phyloP scores from a whole-genome alignment of 768 basidiomycete genomes.

The Boletales sp. region DNA sequence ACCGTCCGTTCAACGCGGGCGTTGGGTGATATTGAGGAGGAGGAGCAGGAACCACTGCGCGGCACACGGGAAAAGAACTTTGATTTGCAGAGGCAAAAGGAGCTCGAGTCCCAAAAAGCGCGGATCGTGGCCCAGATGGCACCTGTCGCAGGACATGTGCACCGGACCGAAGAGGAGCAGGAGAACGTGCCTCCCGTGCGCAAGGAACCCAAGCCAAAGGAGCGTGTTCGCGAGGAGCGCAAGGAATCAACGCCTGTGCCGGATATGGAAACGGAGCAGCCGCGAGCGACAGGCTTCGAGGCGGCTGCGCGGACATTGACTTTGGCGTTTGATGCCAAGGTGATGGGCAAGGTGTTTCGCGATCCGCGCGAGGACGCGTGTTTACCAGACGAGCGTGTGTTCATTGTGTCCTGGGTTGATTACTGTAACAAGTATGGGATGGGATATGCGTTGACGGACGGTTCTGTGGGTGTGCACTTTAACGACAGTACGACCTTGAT shows the following conservation, averaged over 20 bases:
- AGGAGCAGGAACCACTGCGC: constrained; percentile 38
- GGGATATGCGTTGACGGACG: constrained; percentile 96
- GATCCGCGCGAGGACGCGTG: constrained; percentile 55
- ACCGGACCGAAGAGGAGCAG: constrained; percentile 32
- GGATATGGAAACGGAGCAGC: constrained; percentile 22
- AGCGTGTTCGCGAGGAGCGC: constrained; percentile 23
- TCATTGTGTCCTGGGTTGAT: constrained; percentile 98
- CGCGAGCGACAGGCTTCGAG: constrained; percentile 60
- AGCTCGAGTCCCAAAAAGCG: constrained; percentile 88
- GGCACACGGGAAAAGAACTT: constrained; percentile 38
- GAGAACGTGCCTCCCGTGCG: constrained; percentile 32
- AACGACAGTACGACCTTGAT: constrained; percentile 91
- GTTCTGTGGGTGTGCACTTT: constrained; percentile 92
- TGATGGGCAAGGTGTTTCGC: constrained; percentile 59
- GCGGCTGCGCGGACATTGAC: constrained; percentile 51
- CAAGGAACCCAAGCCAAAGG: constrained; percentile 31
- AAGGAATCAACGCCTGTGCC: constrained; percentile 10
- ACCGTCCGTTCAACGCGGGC: constrained; percentile 37
- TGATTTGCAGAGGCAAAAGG: constrained; percentile 54
- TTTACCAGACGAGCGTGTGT: constrained; percentile 69
- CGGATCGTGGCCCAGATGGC: constrained; percentile 94
- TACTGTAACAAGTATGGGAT: constrained; percentile 99
- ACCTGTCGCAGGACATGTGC: constrained; percentile 35
- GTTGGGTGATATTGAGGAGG: constrained; percentile 46
- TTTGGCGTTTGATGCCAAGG: constrained; percentile 67